Evolutionary conservation across 2,329 filamentous ascomycete genomes (phyloP).

Genomic region (Sarocladium brachiariae): DNA sequence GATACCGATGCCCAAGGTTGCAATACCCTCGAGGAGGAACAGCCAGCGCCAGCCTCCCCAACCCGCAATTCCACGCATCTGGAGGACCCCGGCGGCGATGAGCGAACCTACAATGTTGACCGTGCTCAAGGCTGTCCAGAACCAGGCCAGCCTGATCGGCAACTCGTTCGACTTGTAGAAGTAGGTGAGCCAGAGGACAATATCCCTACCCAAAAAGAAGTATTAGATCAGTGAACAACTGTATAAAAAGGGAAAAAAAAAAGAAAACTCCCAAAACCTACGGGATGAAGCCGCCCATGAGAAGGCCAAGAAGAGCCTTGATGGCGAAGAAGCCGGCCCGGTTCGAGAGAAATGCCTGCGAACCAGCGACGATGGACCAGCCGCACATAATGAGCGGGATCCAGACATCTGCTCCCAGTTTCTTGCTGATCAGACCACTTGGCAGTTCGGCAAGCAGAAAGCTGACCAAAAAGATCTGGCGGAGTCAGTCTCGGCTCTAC

Average conservation of each 20-base stretch:
- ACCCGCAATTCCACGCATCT: conserved; percentile 29
- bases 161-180: conserved; percentile 69
- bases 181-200: conserved; percentile 63
- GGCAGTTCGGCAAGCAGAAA: conserved; percentile 43
- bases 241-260: too few relatives aligned
- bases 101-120: conserved; percentile 45
- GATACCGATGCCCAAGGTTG: conserved; percentile 35
- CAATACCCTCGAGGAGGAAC: conserved; percentile 18
- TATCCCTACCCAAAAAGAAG: conserved; percentile 21
- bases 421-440: conserved; percentile 43
- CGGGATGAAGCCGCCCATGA: conserved; percentile 46
- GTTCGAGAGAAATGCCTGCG: conserved; percentile 30
- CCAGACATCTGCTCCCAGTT: conserved; percentile 40
- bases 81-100: conserved; percentile 37
- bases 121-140: conserved; percentile 61
- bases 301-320: conserved; percentile 36
- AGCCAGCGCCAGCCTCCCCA: conserved; percentile 34
- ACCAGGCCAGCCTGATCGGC: conserved; percentile 57
- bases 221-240: too few relatives aligned
- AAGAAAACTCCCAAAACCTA: conserved; percentile 21
- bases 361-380: conserved; percentile 33
- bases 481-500: not conserved
- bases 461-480: conserved; percentile 33
- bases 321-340: conserved; percentile 32
- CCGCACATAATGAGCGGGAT: conserved; percentile 34